phyloP scores from a whole-genome alignment of 225 moss, liverwort and hornwort species.

The Sphagnum tenellum region DNA sequence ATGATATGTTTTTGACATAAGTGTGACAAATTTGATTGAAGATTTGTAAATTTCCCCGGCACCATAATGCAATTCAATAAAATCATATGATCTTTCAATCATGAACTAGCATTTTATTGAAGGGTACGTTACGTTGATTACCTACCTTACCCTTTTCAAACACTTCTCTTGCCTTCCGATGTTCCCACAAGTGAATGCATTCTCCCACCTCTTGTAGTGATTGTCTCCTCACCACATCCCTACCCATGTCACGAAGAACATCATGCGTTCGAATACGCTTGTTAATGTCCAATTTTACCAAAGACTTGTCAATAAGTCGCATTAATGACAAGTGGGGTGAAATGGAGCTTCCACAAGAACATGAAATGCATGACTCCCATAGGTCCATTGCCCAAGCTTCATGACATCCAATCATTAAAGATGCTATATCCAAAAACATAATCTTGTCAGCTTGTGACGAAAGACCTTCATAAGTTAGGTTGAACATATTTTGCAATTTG shows the following conservation, averaged over 20 bases:
- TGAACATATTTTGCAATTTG: conserved; percentile 11
- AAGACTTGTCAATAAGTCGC: conserved; percentile 25
- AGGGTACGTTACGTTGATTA: too few species aligned
- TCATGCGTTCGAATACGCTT: conserved; percentile 21
- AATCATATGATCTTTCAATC: too few species aligned
- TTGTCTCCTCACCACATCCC: background rate
- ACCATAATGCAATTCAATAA: too few species aligned
- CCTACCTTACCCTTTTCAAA: too few species aligned
- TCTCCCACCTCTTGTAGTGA: too few species aligned
- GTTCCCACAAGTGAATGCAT: too few species aligned
- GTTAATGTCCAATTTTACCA: conserved; percentile 14
- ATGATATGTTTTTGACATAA: too few species aligned
- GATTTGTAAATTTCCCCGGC: too few species aligned
- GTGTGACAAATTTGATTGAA: too few species aligned
- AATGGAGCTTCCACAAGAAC: conserved; percentile 3
- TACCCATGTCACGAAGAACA: conserved; percentile 27
- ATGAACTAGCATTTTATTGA: too few species aligned
- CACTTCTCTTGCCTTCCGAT: too few species aligned
- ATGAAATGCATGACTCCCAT: conserved; percentile 19
- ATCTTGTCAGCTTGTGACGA: conserved; percentile 18
- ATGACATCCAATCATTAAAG: conserved; percentile 12
- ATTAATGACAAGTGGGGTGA: conserved; percentile 8
- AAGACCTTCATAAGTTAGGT: conserved; percentile 17
- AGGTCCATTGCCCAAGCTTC: conserved; percentile 19
- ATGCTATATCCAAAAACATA: conserved; percentile 25